Evolutionary conservation across 768 basidiomycete species (phyloP), one percentile per base, ranked within the genome.

Genomic region (Phaffia australis): DNA sequence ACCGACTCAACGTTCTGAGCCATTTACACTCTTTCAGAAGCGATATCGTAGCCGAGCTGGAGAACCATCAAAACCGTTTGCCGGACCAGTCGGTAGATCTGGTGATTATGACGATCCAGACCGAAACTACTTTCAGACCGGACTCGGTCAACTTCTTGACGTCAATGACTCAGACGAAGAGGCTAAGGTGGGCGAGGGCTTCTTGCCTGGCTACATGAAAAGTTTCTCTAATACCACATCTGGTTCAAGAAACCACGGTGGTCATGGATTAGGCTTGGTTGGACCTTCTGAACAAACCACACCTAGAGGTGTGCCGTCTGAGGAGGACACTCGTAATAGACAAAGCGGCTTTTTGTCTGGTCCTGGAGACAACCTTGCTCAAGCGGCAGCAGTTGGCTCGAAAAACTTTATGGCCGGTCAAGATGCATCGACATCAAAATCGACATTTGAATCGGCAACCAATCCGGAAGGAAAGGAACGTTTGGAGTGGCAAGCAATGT

Each of bases 401-500:
- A 42, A 42, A 42, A 4, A 42, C 35, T 42, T 42, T 11, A 42
- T 42, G 35, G 35, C 35, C 11, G 35, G 35, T 42, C 35, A 49
- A 8, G 46, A 60, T 48, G 23, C 59, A 4, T 47, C 66, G 11
- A 27, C 66, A 14, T 25, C 66, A 18, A 46, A n/a, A 21, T 9
- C 7, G 55, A 60, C 55, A 11, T 55, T 61, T 18, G 66, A 63
- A 16, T 55, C 35, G 4, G 66, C 52, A 2, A 30, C 55, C 35
- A 50, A 57, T 30, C 49, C 54, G 23, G 66, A 62, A 11, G 66
- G 66, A 48, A 60, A 60, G 29, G 66, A 67, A 35, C 66, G 93
- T 30, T 76, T 93, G 57, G 92, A 95, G 76, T 98, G 95, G 95
- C 91, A 93, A 76, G 87, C 87, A 21, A 87, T 97, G 85, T 83